phyloP scores from a whole-genome alignment of 208 protist genomes.

The Wallacemonas rigidus region DNA sequence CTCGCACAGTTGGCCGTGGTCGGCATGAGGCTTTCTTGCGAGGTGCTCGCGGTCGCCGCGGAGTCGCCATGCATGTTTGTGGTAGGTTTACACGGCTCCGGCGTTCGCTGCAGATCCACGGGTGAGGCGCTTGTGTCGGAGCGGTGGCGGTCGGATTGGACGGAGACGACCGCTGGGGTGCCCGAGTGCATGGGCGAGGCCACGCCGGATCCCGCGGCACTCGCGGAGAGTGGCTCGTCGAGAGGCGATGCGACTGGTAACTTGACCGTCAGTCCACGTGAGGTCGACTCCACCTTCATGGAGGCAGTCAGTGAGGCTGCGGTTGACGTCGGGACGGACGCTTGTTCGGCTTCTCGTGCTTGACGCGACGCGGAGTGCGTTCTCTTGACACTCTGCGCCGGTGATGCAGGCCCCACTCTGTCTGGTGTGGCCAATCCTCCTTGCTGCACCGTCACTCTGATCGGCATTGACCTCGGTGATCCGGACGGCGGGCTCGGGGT shows the following conservation, averaged over 20 bases:
- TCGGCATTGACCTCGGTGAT: too few species aligned
- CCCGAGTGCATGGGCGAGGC: slow-evolving; percentile 2
- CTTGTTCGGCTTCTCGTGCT: not conserved
- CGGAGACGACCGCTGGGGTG: not conserved
- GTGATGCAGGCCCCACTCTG: too few species aligned
- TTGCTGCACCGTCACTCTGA: too few species aligned
- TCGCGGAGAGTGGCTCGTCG: slow-evolving; percentile 6
- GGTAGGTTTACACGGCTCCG: not conserved
- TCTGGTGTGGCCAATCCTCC: too few species aligned
- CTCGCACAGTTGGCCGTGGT: not conserved
- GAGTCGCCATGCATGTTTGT: not conserved
- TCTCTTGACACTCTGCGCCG: not conserved
- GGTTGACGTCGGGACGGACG: not conserved
- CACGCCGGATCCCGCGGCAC: not conserved
- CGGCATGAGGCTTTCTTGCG: not conserved
- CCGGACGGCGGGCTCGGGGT: too few species aligned
- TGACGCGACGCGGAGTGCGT: not conserved
- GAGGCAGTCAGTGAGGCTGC: not conserved
- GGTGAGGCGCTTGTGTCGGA: slow-evolving; percentile 4
- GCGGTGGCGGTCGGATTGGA: slow-evolving; percentile 11
- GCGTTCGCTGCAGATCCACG: not conserved
- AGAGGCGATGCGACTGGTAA: slow-evolving; percentile 20
- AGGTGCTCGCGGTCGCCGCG: not conserved
- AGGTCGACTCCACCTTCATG: not conserved
- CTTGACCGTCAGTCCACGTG: slow-evolving; percentile 4